Percentiles rank a stretch among this genome's conserved stretches.
phyloP scores from a whole-genome alignment of 768 basidiomycete species.

The Sporobolomyces pararoseus region DNA sequence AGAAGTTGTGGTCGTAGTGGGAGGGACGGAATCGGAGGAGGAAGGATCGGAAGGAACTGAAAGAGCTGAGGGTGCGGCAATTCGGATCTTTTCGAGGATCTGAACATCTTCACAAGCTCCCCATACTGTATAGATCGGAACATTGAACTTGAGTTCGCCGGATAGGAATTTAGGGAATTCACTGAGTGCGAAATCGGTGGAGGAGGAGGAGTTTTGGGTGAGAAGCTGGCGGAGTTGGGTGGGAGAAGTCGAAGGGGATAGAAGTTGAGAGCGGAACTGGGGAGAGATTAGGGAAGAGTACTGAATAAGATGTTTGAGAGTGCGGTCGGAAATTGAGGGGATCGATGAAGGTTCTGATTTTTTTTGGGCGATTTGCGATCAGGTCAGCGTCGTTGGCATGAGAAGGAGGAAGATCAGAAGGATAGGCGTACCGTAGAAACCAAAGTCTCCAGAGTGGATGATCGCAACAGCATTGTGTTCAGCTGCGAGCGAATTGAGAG shows the following conservation, averaged over 20 bases:
- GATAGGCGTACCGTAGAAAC: constrained; percentile 75
- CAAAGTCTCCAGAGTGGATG: constrained; percentile 98
- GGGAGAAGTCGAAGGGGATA: constrained; percentile 31
- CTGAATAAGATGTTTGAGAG: constrained; percentile 89
- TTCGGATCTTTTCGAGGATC: constrained; percentile 86
- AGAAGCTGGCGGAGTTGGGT: constrained; percentile 56
- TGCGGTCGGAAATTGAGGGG: constrained; percentile 85
- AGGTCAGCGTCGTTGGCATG: constrained; percentile 9
- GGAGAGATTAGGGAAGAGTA: constrained; percentile 89
- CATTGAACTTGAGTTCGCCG: constrained; percentile 81
- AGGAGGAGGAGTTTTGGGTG: constrained; percentile 12
- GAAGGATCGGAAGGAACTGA: constrained; percentile 14
- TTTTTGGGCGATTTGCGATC: too few species aligned
- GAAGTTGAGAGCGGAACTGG: constrained; percentile 57
- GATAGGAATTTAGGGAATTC: constrained; percentile 89
- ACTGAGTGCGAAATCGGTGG: constrained; percentile 62
- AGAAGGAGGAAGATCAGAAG: neutral
- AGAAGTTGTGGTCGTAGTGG: constrained; percentile 3
- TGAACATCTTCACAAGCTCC: constrained; percentile 95
- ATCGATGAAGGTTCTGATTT: constrained; percentile 78
- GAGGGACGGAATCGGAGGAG: neutral
- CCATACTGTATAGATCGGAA: constrained; percentile 95
- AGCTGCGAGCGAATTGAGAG: constrained; percentile 81
- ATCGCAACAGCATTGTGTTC: constrained; percentile 86
- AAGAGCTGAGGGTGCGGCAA: constrained; percentile 26